Evolutionary conservation across 2,329 filamentous ascomycete genomes (phyloP).

Genomic region (Colletotrichum sp.): DNA sequence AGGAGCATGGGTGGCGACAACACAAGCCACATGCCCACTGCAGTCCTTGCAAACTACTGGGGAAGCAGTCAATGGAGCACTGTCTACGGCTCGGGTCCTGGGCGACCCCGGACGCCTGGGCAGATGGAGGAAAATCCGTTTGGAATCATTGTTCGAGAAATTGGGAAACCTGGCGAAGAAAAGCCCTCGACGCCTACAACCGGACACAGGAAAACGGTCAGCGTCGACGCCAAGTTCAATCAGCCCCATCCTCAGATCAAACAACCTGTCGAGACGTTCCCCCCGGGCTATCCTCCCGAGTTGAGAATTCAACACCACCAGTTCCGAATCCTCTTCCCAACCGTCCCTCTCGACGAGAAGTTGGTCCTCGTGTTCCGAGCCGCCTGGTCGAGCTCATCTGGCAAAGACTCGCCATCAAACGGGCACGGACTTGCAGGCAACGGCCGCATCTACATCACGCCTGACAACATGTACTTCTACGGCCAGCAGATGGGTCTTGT

Average conservation of each 20-base stretch:
- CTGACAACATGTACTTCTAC: slow-evolving; percentile 92
- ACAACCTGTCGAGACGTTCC: slow-evolving; percentile 62
- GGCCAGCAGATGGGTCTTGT: slow-evolving; percentile 93
- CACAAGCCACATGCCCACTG: slow-evolving; percentile 77
- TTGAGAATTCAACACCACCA: slow-evolving; percentile 89
- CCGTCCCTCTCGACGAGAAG: slow-evolving; percentile 77
- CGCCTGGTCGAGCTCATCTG: slow-evolving; percentile 71
- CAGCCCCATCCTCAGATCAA: slow-evolving; percentile 31
- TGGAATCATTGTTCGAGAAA: slow-evolving; percentile 42
- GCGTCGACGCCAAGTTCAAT: slow-evolving; percentile 41
- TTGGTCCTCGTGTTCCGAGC: slow-evolving; percentile 91
- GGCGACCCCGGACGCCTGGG: slow-evolving; percentile 16
- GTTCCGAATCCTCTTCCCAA: slow-evolving; percentile 89
- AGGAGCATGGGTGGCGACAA: slow-evolving; percentile 69
- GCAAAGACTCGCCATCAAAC: slow-evolving; percentile 45
- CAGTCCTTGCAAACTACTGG: slow-evolving; percentile 93
- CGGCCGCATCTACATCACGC: slow-evolving; percentile 85
- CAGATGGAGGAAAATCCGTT: slow-evolving; percentile 41
- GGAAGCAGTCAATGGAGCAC: slow-evolving; percentile 79
- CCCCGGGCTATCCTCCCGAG: slow-evolving; percentile 78
- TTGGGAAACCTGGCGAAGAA: slow-evolving; percentile 32
- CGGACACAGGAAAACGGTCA: slow-evolving; percentile 48
- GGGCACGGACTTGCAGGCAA: slow-evolving; percentile 61
- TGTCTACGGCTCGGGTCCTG: slow-evolving; percentile 31
- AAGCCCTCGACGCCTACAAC: slow-evolving; percentile 12